phyloP scores from a whole-genome alignment of 306 rosid genomes.

The Vigna mungo region DNA sequence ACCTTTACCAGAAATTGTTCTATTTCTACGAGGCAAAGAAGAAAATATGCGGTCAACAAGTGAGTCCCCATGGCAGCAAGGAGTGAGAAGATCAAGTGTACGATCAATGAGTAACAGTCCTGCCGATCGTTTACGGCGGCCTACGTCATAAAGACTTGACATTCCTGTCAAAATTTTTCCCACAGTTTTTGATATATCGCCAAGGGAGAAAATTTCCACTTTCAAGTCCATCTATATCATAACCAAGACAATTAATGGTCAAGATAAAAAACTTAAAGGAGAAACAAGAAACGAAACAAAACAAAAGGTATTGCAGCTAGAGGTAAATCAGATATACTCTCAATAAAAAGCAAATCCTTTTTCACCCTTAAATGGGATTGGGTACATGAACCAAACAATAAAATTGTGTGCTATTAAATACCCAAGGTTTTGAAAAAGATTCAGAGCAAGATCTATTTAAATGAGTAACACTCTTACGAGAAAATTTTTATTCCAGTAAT shows the following conservation, averaged over 20 bases:
- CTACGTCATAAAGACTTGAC: constrained; percentile 97
- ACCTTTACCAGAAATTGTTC: constrained; percentile 56
- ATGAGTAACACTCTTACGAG: constrained; percentile 6
- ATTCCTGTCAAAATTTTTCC: constrained; percentile 88
- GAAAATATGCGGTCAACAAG: constrained; percentile 85
- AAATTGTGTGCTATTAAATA: not conserved
- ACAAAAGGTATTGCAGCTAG: constrained; percentile 22
- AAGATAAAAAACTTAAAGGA: constrained; percentile 40
- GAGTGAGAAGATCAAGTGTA: constrained; percentile 94
- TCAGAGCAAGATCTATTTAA: constrained; percentile 17
- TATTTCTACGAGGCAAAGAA: constrained; percentile 71
- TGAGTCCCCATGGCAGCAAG: constrained; percentile 94
- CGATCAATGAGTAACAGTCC: constrained; percentile 89
- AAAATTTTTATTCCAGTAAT: constrained; percentile 22
- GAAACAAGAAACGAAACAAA: constrained; percentile 34
- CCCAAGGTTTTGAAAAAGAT: constrained; percentile 14
- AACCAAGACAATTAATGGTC: constrained; percentile 46
- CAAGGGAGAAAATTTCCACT: constrained; percentile 92
- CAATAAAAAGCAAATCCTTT: constrained; percentile 15
- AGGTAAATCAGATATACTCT: constrained; percentile 29
- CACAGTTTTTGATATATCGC: constrained; percentile 84
- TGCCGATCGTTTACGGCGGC: constrained; percentile 84
- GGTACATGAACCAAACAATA: constrained; percentile 13
- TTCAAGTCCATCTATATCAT: constrained; percentile 93
- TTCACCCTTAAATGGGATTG: constrained; percentile 8